Conservation (phyloP, 352 stramenopile species). For the Phytophthora cajani region DNA sequence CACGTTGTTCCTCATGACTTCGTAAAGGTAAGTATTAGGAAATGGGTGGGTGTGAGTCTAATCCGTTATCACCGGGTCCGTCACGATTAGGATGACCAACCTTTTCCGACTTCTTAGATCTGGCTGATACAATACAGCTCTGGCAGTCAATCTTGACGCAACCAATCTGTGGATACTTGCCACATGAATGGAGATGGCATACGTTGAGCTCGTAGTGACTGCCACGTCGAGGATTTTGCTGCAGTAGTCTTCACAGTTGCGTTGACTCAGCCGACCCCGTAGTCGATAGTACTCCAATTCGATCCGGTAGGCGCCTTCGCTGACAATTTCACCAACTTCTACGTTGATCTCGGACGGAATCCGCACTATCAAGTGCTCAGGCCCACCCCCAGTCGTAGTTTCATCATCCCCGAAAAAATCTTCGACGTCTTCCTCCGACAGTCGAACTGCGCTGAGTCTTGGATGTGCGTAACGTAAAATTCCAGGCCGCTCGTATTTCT, state of each 20-base stretch:
- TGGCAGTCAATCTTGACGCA: neutral
- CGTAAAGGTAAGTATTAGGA: neutral
- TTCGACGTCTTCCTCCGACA: neutral
- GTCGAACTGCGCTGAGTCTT: neutral
- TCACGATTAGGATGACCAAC: too few species aligned
- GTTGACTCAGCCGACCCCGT: neutral
- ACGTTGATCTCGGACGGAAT: neutral
- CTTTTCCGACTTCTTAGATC: too few species aligned
- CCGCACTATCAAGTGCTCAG: neutral
- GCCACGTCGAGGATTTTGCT: constrained; percentile 8
- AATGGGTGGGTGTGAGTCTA: too few species aligned
- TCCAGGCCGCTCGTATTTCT: neutral
- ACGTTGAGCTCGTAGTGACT: neutral
- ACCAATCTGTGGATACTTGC: too few species aligned
- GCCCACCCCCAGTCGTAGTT: neutral
- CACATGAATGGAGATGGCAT: constrained; percentile 1
- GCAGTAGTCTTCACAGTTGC: constrained; percentile 1
- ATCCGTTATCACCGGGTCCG: too few species aligned
- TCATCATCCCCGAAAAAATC: neutral
- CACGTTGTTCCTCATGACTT: neutral
- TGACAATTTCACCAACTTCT: too few species aligned
- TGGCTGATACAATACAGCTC: neutral
- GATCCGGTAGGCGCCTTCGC: too few species aligned
- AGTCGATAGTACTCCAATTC: constrained; percentile 1
- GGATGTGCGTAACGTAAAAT: neutral